Evolutionary conservation across 2,329 filamentous ascomycete species (phyloP).

Genomic region (Arthrobotrys sphaeroides): DNA sequence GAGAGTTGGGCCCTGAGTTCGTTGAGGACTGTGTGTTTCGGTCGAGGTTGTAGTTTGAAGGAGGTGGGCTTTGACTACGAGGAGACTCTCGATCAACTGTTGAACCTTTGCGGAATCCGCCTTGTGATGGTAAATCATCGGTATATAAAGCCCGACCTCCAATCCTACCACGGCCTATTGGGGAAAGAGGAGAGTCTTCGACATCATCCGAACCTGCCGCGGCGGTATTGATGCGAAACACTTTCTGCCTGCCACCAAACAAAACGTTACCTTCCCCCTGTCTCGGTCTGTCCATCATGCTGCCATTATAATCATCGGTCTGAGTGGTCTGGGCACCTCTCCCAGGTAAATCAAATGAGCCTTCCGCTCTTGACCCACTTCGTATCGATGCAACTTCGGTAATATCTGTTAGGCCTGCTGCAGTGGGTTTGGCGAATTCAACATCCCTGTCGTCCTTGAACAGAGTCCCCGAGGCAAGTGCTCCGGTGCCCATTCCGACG

Average conservation of each 20-base stretch:
- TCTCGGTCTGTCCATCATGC: slow-evolving; percentile 84
- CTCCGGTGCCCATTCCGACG: slow-evolving; percentile 43
- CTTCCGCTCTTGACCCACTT: slow-evolving; percentile 65
- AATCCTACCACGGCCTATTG: slow-evolving; percentile 65
- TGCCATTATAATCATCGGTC: slow-evolving; percentile 75
- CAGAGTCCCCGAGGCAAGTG: slow-evolving; percentile 60
- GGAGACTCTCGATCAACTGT: slow-evolving; percentile 61
- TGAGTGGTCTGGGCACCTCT: slow-evolving; percentile 61
- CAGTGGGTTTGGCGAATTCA: slow-evolving; percentile 61
- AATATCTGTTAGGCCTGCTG: slow-evolving; percentile 69
- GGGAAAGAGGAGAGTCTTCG: slow-evolving; percentile 55
- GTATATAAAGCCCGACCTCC: slow-evolving; percentile 79
- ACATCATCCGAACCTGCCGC: slow-evolving; percentile 44
- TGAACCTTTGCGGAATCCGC: slow-evolving; percentile 67
- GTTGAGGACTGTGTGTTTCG: slow-evolving; percentile 87
- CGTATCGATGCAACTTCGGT: slow-evolving; percentile 84
- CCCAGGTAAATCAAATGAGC: slow-evolving; percentile 46
- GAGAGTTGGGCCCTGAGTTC: slow-evolving; percentile 74
- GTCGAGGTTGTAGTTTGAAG: slow-evolving; percentile 75
- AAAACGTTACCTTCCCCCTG: slow-evolving; percentile 89
- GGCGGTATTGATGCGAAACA: slow-evolving; percentile 68
- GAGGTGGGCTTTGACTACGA: slow-evolving; percentile 61
- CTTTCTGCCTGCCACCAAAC: slow-evolving; percentile 94
- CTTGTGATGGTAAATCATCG: slow-evolving; percentile 76
- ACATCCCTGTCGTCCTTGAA: slow-evolving; percentile 95